phyloP scores from a whole-genome alignment of 371 early-diverging fungal species.

The Apophysomyces variabilis region DNA sequence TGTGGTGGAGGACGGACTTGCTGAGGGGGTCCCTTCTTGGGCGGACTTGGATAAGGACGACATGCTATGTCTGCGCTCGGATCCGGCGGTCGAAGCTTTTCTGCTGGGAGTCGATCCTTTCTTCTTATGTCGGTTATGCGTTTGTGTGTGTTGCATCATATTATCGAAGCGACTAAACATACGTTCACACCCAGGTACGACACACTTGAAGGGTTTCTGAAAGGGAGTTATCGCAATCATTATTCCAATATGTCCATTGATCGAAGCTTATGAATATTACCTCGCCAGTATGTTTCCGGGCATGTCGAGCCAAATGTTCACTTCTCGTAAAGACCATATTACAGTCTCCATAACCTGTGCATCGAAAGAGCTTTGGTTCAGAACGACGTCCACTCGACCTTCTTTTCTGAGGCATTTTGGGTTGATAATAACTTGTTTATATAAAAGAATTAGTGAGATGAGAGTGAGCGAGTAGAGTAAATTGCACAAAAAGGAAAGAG shows the following conservation, averaged over 20 bases:
- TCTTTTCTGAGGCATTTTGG: conserved; percentile 18
- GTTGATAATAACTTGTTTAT: background rate
- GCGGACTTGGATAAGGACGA: conserved; percentile 1
- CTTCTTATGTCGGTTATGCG: conserved; percentile 41
- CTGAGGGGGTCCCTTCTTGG: background rate
- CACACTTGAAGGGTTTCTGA: conserved; percentile 62
- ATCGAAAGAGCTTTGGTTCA: conserved; percentile 59
- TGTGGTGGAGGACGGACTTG: background rate
- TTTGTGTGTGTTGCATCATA: conserved; percentile 70
- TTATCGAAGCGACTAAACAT: conserved; percentile 67
- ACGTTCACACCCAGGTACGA: conserved; percentile 61
- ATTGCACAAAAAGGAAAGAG: conserved; percentile 6
- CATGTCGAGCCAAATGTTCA: conserved; percentile 63
- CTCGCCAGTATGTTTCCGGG: conserved; percentile 64
- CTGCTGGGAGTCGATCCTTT: conserved; percentile 9
- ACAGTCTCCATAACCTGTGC: conserved; percentile 61
- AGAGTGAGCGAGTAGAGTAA: background rate
- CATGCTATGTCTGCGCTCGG: conserved; percentile 8
- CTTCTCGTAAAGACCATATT: conserved; percentile 66
- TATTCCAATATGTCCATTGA: background rate
- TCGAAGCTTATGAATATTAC: conserved; percentile 19
- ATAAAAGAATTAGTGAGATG: conserved; percentile 4
- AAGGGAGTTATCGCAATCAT: background rate
- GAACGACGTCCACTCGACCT: conserved; percentile 15
- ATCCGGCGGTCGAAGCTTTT: background rate